Conservation (phyloP, 176 grass and related monocot species). For the Triticum urartu region DNA sequence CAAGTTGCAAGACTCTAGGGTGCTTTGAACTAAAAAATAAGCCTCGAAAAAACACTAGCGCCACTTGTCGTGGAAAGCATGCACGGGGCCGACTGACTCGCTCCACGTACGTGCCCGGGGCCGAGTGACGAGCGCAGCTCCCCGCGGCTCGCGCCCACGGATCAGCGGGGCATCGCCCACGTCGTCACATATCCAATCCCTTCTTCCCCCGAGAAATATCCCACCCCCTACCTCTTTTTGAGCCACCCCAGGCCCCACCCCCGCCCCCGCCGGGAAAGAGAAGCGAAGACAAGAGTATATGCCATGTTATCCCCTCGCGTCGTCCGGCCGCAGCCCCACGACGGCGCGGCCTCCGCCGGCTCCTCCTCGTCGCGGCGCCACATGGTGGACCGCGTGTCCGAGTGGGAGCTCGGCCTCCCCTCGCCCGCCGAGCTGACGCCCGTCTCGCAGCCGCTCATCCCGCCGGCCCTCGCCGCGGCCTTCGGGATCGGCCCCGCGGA, state of each 20-base stretch:
- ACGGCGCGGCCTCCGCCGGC: not conserved
- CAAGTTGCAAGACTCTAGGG: too few relatives aligned
- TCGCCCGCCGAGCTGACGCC: conserved; percentile 46
- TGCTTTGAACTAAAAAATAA: too few relatives aligned
- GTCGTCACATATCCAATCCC: not conserved
- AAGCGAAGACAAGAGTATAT: not conserved
- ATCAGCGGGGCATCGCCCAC: not conserved
- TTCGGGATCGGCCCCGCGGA: conserved; percentile 53
- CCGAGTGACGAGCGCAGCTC: not conserved
- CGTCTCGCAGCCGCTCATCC: conserved; percentile 60
- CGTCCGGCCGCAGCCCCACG: conserved; percentile 27
- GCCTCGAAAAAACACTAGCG: too few relatives aligned
- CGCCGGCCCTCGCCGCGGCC: conserved; percentile 66
- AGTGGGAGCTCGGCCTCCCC: conserved; percentile 83
- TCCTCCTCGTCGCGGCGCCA: not conserved
- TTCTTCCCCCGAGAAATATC: not conserved
- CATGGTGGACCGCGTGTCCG: conserved; percentile 37
- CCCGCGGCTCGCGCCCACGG: conserved; percentile 1
- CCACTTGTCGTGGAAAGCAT: not conserved
- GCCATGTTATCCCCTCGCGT: conserved; percentile 33
- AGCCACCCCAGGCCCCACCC: not conserved
- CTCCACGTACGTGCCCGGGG: not conserved
- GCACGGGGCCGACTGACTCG: conserved; percentile 5
- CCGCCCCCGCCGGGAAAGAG: not conserved
- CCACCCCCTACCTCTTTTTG: not conserved